phyloP scores from a whole-genome alignment of 176 grass and related monocot genomes.

The Zoysia pacifica region DNA sequence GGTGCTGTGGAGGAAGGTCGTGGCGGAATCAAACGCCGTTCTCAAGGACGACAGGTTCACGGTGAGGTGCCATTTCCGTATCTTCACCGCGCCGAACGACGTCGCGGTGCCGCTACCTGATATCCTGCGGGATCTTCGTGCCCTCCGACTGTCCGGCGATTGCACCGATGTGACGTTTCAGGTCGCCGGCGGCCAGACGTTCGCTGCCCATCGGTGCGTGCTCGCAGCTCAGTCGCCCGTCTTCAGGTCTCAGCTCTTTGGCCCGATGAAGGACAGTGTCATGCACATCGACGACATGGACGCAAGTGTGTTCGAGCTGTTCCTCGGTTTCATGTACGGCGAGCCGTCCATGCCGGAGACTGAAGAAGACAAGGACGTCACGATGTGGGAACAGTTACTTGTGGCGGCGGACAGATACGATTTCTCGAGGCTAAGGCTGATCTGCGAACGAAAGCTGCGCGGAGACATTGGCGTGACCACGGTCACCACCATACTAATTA shows the following conservation, averaged over 20 bases:
- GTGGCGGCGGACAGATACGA: constrained; percentile 35
- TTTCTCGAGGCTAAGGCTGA: background rate
- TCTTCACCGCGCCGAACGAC: too few species aligned
- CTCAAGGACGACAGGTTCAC: too few species aligned
- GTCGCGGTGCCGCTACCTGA: background rate
- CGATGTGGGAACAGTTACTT: constrained; percentile 10
- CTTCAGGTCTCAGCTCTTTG: constrained; percentile 1
- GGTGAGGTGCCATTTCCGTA: too few species aligned
- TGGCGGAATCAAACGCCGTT: too few species aligned
- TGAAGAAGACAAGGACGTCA: background rate
- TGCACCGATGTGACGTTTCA: constrained; percentile 47
- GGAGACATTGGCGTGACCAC: constrained; percentile 12
- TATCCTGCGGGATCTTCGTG: constrained; percentile 18
- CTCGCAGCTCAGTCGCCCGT: constrained; percentile 14
- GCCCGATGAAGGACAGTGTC: background rate
- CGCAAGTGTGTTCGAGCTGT: background rate
- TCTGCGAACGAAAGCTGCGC: constrained; percentile 2
- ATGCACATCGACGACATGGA: background rate
- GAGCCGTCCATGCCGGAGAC: background rate
- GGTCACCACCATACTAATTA: background rate
- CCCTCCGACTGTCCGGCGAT: constrained; percentile 25
- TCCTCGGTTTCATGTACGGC: background rate
- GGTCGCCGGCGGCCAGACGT: constrained; percentile 36
- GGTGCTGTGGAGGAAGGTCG: too few species aligned
- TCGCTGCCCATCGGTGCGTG: constrained; percentile 42